Percentiles rank a stretch among this genome's conserved stretches.
These are phyloP conservation scores for Mycena vitilis DNA, from an alignment of 768 basidiomycete species.

Conservation along the genomic window DNA sequence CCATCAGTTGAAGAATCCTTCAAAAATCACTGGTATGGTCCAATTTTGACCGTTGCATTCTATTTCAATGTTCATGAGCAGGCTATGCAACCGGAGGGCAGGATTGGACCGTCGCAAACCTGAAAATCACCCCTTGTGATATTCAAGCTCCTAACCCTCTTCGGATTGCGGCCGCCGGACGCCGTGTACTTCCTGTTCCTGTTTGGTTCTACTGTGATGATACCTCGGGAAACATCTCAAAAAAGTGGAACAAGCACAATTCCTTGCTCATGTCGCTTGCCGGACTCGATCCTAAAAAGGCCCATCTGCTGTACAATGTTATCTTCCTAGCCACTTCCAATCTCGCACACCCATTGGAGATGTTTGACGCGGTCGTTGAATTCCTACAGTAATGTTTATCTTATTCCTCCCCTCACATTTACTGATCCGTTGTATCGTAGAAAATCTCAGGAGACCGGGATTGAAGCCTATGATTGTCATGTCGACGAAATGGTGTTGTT, in stretches of 20 bases:
- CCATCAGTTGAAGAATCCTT: too few species aligned
- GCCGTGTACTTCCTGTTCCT: constrained; percentile 38
- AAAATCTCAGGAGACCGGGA: constrained; percentile 42
- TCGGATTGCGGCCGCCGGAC: not conserved
- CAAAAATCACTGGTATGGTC: too few species aligned
- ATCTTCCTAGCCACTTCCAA: constrained; percentile 41
- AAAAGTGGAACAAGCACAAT: constrained; percentile 42
- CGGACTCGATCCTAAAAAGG: constrained; percentile 26
- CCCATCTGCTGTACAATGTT: constrained; percentile 26
- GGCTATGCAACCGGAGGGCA: too few species aligned
- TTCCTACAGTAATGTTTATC: constrained; percentile 34
- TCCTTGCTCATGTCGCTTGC: constrained; percentile 40
- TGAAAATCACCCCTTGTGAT: too few species aligned
- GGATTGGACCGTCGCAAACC: too few species aligned
- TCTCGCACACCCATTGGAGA: constrained; percentile 45
- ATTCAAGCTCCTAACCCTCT: too few species aligned
- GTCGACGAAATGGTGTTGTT: constrained; percentile 44
- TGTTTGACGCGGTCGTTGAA: constrained; percentile 42
- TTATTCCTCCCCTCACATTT: not conserved
- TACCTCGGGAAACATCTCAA: constrained; percentile 46
- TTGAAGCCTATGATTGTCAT: constrained; percentile 53
- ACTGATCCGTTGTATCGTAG: not conserved
- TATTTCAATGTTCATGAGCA: too few species aligned
- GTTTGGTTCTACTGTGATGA: constrained; percentile 47
- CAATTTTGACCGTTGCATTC: too few species aligned